A percentile compares a stretch with the other conserved stretches of the same genome.
Conservation (phyloP, 257 asterid species). For the Thymus mandschuricus region DNA sequence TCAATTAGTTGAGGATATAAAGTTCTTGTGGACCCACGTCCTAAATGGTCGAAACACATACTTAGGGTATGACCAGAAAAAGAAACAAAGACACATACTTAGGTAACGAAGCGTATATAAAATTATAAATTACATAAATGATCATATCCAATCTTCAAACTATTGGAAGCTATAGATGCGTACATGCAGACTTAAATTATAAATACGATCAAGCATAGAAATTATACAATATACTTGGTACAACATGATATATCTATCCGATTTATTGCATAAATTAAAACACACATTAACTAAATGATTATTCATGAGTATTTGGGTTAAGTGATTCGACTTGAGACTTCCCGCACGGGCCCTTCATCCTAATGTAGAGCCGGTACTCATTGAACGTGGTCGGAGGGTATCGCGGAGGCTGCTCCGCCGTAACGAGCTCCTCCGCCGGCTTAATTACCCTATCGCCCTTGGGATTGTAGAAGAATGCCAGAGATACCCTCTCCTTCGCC, state of each 20-base stretch:
- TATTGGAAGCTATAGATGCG: not conserved
- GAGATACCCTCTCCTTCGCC: slow-evolving; percentile 56
- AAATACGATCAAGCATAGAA: no score
- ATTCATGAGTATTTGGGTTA: slow-evolving; percentile 26
- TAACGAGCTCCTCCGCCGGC: slow-evolving; percentile 62
- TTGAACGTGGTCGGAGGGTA: slow-evolving; percentile 53
- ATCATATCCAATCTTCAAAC: not conserved
- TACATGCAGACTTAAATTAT: no score
- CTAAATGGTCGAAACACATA: no score
- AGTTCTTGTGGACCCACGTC: no score
- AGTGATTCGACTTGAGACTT: slow-evolving; percentile 66
- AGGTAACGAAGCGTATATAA: no score
- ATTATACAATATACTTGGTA: no score
- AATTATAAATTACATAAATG: no score
- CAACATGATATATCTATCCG: no score
- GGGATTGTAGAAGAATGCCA: slow-evolving; percentile 74
- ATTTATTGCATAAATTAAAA: not conserved
- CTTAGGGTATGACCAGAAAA: no score
- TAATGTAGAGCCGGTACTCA: slow-evolving; percentile 49
- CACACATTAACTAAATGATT: not conserved
- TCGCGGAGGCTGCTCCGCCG: slow-evolving; percentile 42
- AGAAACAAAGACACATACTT: no score
- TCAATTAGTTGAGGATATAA: no score
- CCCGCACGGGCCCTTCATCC: slow-evolving; percentile 65
- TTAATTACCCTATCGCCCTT: slow-evolving; percentile 50